Evolutionary conservation across 371 early-diverging fungal species (phyloP).

Genomic region (Syncephalastrum racemosum): DNA sequence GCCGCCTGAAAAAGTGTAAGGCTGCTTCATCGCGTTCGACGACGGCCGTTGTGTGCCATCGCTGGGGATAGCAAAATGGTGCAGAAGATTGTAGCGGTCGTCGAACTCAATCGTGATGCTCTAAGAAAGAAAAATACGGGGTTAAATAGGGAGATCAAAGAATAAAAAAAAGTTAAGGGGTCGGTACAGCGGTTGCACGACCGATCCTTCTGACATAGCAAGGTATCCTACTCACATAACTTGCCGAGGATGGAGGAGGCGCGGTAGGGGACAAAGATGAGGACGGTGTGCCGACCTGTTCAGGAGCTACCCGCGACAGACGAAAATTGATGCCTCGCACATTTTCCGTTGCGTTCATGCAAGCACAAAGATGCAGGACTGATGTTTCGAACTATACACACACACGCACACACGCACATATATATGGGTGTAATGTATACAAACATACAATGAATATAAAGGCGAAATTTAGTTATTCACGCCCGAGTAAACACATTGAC

Average conservation of each 20-base stretch:
- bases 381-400: conserved; percentile 30
- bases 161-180: conserved; percentile 1
- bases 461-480: not conserved
- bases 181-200: no score
- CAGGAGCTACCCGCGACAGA: conserved; percentile 28
- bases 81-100: conserved; percentile 38
- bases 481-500: no score
- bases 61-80: conserved; percentile 30
- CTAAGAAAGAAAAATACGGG: conserved; percentile 19
- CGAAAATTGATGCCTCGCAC: conserved; percentile 47
- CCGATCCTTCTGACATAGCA: no score
- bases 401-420: no score
- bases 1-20: conserved; percentile 28
- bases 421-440: no score
- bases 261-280: conserved; percentile 1
- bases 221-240: conserved; percentile 27
- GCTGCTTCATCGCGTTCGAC: not conserved
- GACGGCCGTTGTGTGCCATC: not conserved
- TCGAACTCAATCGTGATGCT: conserved; percentile 45
- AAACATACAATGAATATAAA: not conserved
- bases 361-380: conserved; percentile 35
- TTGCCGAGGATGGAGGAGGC: conserved; percentile 16
- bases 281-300: conserved; percentile 13
- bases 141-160: not conserved
- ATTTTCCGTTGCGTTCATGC: conserved; percentile 53